Base-by-base conservation (phyloP, 495 filamentous ascomycete genomes). In the Penicillium desertorum region DNA sequence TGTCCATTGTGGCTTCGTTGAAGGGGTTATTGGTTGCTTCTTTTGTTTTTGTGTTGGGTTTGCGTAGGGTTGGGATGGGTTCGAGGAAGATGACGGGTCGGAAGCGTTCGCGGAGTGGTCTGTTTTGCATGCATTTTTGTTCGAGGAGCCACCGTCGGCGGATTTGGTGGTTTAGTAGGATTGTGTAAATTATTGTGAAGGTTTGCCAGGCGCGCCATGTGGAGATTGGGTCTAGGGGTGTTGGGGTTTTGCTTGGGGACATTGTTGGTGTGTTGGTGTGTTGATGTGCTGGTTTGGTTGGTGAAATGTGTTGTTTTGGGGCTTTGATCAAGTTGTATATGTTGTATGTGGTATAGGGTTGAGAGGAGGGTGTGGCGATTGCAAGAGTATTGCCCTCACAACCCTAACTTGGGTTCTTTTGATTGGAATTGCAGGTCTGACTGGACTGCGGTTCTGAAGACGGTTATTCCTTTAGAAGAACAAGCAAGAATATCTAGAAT, bases 101-200 rank as follows among this genome's bases (percentile, higher is more conserved):
- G 58, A 62, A 69, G 10, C 57, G 54, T 25, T 63, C 43, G 3
- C 64, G 45, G 25, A 60, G 22, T 0, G 62, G 64, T 17, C 19
- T 30, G 32, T 56, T 41, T 42, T 61, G 12, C 57, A 69, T 62
- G 49, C 51, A 55, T 57, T 64, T 20, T 25, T 63, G 57, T 50
- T 69, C 66, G 29, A 69, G 66, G 30, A 56, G 51, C 52, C 59
- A 69, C 52, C 66, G 64, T 3, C 66, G 66, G 2, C 39, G 55
- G 43, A 69, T 36, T 61, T 69, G 66, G 43, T 60, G 64, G 59
- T 69, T 69, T 19, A 69, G 48, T n/a, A 57, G 62, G 39, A 60
- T 25, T 0, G 66, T 63, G 64, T 67, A 67, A 45, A 59, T 58
- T 51, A 65, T 36, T 10, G 53, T 37, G 30, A 69, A 46, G 30